phyloP scores from a whole-genome alignment of 768 basidiomycete species.

The Boletus barrowsii region DNA sequence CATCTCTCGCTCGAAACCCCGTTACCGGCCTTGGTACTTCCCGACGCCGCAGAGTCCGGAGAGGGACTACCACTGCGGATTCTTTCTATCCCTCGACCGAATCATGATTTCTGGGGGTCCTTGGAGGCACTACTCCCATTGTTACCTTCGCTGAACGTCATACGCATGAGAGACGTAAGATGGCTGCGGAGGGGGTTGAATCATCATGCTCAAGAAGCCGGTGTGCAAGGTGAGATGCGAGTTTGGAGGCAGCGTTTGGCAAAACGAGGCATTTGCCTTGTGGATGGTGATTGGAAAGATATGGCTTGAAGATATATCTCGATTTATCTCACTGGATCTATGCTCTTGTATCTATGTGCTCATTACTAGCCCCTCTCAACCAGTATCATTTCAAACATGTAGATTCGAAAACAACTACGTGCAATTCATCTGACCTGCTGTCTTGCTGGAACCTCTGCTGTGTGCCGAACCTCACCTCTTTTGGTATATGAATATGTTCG shows the following conservation, averaged over 20 bases:
- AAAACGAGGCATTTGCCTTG: constrained; percentile 54
- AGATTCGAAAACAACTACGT: no score
- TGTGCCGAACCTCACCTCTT: no score
- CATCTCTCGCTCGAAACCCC: constrained; percentile 74
- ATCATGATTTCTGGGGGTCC: constrained; percentile 50
- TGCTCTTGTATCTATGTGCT: constrained; percentile 3
- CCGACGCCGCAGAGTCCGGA: constrained; percentile 25
- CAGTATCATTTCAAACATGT: no score
- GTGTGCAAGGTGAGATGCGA: constrained; percentile 78
- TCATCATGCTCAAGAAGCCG: constrained; percentile 62
- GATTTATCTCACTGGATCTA: constrained; percentile 8
- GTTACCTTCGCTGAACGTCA: constrained; percentile 52
- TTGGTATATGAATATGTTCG: no score
- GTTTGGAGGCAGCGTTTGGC: constrained; percentile 66
- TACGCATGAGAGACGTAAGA: constrained; percentile 65
- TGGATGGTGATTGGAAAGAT: constrained; percentile 73
- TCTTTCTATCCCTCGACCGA: constrained; percentile 75
- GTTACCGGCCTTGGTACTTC: constrained; percentile 48
- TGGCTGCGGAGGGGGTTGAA: constrained; percentile 73
- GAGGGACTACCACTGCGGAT: constrained; percentile 48
- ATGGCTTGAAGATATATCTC: constrained; percentile 18
- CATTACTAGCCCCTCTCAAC: neutral
- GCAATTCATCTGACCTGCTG: no score
- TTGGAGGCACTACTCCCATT: constrained; percentile 55
- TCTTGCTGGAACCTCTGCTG: no score